phyloP scores from a whole-genome alignment of 352 stramenopile genomes.

The Globisporangium rhizosaccharum region DNA sequence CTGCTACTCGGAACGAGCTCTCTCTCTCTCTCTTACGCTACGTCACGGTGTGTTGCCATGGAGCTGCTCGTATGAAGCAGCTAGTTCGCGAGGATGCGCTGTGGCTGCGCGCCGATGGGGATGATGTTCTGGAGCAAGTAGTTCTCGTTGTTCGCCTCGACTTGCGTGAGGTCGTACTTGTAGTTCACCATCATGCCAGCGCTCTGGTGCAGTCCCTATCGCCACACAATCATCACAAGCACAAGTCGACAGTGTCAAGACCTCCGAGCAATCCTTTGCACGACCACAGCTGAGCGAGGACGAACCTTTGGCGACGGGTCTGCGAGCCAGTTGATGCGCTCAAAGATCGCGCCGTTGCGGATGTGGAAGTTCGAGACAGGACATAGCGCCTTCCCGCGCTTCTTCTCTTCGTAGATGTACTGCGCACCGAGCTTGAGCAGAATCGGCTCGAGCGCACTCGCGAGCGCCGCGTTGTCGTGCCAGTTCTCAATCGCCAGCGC shows the following conservation, averaged over 20 bases:
- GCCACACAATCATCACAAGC: too few species aligned
- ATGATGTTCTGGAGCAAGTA: constrained; percentile 80
- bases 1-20: neutral
- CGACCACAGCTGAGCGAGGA: too few species aligned
- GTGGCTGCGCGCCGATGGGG: constrained; percentile 61
- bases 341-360: constrained; percentile 80
- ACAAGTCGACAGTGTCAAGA: neutral
- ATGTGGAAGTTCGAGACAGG: constrained; percentile 84
- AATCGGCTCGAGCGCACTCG: constrained; percentile 47
- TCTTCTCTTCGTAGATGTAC: constrained; percentile 82
- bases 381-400: constrained; percentile 75
- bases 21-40: neutral
- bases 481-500: constrained; percentile 46
- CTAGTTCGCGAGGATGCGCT: constrained; percentile 30
- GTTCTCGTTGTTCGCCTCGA: constrained; percentile 80
- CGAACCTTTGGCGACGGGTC: constrained; percentile 63
- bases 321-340: constrained; percentile 80
- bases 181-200: constrained; percentile 86
- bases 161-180: constrained; percentile 73
- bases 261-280: too few species aligned
- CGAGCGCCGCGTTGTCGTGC: constrained; percentile 34
- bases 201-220: constrained; percentile 62
- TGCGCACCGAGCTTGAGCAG: constrained; percentile 52
- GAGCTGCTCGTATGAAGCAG: too few species aligned
- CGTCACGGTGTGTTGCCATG: neutral